Base-by-base conservation (phyloP, 305 asterid species). In the Coffea humblotiana region DNA sequence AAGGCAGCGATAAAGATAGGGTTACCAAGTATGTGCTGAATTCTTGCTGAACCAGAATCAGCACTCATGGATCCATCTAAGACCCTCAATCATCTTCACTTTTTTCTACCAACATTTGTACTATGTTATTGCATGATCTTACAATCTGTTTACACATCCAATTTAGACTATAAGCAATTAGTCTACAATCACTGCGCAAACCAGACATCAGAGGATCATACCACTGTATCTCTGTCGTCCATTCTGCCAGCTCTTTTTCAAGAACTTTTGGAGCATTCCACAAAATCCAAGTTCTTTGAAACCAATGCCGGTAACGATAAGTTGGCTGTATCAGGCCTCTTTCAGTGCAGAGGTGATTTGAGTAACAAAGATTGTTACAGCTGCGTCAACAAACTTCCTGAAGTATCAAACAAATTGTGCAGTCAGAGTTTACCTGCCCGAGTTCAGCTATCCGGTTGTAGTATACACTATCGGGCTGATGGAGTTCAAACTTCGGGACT, bases 401-500 rank as follows among this genome's bases (percentile, higher is more conserved):
- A 74, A 58, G 45, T 86, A 32, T 90, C 90, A 7, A 51, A 69
- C 37, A 58, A 75, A 21, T 32, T 82, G 10, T 91, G 97, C 64
- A 89, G 91, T 6, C 16, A 66, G 19, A 79, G 72, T 9, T n/a
- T 88, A 2, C 96, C 91, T 0, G 86, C 88, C 66, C 82, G 75
- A 37, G 88, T 93, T 80, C 97, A 93, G 82, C 91, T 91, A 19
- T 79, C 83, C 2, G 97, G 97, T 1, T 93, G 97, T 77, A 89
- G 86, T 51, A 75, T 88, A 43, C 93, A 84, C 71, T 91, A 89
- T 61, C 86, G 88, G 75, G 85, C 77, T 14, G 96, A 90, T 9
- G 87, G 77, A 40, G 72, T 63, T 13, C 85, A 75, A 76, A 73
- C 76, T 12, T 65, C 74, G 2, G 14, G 85, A 32, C 51, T 81